These are phyloP conservation scores for Hanseniaspora singularis DNA, from an alignment of 805 yeast genomes.

Conservation along the genomic window DNA sequence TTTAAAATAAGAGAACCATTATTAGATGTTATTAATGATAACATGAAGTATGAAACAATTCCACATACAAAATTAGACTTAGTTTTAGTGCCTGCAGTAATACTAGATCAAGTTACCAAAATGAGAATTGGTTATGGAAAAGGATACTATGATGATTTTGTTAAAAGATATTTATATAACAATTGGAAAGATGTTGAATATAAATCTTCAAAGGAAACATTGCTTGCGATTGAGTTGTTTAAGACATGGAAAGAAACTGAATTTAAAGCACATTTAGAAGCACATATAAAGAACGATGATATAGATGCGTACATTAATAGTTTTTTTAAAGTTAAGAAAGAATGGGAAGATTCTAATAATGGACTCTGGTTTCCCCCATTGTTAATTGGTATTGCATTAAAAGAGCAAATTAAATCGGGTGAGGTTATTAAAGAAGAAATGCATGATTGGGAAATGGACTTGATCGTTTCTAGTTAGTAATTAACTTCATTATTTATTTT, in stretches of 20 bases:
- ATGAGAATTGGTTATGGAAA: conserved; percentile 81
- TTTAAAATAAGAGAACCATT: conserved; percentile 60
- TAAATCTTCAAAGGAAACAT: background rate
- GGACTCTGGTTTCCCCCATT: conserved; percentile 19
- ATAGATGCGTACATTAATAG: conserved; percentile 17
- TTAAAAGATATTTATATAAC: conserved; percentile 35
- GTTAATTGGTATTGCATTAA: conserved; percentile 25
- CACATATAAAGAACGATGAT: conserved; percentile 15
- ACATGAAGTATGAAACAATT: conserved; percentile 22
- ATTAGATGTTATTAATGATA: conserved; percentile 22
- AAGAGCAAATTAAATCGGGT: conserved; percentile 23
- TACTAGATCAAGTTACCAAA: conserved; percentile 37
- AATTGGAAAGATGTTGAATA: conserved; percentile 16
- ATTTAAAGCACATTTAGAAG: background rate
- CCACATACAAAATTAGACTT: conserved; percentile 43
- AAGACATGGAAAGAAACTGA: conserved; percentile 5
- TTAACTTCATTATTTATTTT: conserved; percentile 21
- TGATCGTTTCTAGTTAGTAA: conserved; percentile 23
- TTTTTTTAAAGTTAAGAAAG: background rate
- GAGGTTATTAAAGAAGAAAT: conserved; percentile 22
- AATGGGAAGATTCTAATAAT: background rate
- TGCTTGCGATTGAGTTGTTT: background rate
- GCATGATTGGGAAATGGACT: conserved; percentile 28
- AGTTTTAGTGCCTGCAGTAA: conserved; percentile 76
- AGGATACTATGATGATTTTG: conserved; percentile 78